Percentiles rank a stretch among this genome's conserved stretches.
Evolutionary conservation across 305 asterid species (phyloP).

Genomic region (Rubia tinctorum): DNA sequence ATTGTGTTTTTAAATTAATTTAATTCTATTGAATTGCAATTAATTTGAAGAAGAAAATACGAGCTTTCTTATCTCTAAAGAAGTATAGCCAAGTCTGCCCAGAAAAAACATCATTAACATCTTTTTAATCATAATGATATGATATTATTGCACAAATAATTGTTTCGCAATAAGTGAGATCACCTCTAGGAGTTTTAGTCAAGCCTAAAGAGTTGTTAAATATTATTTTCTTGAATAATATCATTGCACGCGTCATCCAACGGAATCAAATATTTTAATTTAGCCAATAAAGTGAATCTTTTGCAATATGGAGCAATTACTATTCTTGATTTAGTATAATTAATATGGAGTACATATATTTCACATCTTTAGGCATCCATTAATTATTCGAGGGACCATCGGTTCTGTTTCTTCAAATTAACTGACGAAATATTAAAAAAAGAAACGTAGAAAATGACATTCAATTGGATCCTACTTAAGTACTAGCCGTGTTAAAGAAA

Average conservation of each 20-base stretch:
- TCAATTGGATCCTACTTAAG: not conserved
- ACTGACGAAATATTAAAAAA: not conserved
- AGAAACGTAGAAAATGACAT: not conserved
- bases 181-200: not conserved
- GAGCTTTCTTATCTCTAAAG: too few species aligned
- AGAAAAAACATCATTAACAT: not conserved
- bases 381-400: not conserved
- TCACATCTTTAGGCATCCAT: not conserved
- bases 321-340: too few species aligned
- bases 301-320: too few species aligned
- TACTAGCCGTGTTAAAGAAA: not conserved
- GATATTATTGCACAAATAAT: not conserved
- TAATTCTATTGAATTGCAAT: too few species aligned
- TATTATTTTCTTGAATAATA: not conserved
- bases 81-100: too few species aligned
- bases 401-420: not conserved
- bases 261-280: not conserved
- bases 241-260: not conserved
- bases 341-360: not conserved
- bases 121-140: not conserved
- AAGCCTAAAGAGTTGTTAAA: not conserved
- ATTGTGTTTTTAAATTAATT: too few species aligned
- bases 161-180: not conserved
- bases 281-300: not conserved
- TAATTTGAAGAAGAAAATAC: too few species aligned